These are phyloP conservation scores for Teratosphaeria nubilosa DNA, from an alignment of 2,329 filamentous ascomycete species.

Conservation along the genomic window DNA sequence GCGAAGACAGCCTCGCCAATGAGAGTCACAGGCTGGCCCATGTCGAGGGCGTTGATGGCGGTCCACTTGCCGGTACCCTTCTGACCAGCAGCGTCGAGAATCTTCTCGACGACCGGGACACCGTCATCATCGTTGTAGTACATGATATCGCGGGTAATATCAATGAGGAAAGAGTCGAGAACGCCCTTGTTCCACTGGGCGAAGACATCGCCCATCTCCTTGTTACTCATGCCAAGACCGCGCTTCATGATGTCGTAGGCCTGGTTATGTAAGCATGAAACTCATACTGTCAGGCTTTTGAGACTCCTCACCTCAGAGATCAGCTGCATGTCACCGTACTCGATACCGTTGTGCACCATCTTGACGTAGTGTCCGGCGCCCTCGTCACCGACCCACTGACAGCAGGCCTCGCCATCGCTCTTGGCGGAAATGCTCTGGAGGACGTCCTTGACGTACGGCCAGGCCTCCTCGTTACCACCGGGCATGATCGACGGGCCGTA, in stretches of 20 bases:
- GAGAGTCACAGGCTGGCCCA: slow-evolving; percentile 95
- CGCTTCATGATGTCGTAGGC: slow-evolving; percentile 99
- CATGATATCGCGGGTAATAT: slow-evolving; percentile 98
- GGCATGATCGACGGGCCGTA: slow-evolving; percentile 98
- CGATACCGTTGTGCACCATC: slow-evolving; percentile 99
- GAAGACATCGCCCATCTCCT: slow-evolving; percentile 94
- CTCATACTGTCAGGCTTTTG: not conserved
- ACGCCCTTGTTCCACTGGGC: slow-evolving; percentile 98
- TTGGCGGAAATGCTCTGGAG: slow-evolving; percentile 98
- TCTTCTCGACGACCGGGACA: slow-evolving; percentile 90
- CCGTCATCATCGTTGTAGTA: slow-evolving; percentile 96
- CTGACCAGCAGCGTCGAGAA: slow-evolving; percentile 94
- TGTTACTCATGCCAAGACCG: slow-evolving; percentile 74
- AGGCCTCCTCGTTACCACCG: slow-evolving; percentile 95
- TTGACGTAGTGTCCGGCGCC: slow-evolving; percentile 99
- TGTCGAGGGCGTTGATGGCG: slow-evolving; percentile 95
- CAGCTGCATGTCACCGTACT: slow-evolving; percentile 99
- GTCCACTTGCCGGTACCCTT: slow-evolving; percentile 99
- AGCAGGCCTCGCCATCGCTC: slow-evolving; percentile 94
- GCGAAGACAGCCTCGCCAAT: slow-evolving; percentile 96
- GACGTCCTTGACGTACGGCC: slow-evolving; percentile 97
- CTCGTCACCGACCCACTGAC: slow-evolving; percentile 99
- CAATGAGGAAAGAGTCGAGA: slow-evolving; percentile 96
- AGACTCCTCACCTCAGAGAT: slow-evolving; percentile 77
- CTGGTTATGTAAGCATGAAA: slow-evolving; percentile 37